phyloP scores from a whole-genome alignment of 768 basidiomycete species.

The Auriscalpium microsporum region DNA sequence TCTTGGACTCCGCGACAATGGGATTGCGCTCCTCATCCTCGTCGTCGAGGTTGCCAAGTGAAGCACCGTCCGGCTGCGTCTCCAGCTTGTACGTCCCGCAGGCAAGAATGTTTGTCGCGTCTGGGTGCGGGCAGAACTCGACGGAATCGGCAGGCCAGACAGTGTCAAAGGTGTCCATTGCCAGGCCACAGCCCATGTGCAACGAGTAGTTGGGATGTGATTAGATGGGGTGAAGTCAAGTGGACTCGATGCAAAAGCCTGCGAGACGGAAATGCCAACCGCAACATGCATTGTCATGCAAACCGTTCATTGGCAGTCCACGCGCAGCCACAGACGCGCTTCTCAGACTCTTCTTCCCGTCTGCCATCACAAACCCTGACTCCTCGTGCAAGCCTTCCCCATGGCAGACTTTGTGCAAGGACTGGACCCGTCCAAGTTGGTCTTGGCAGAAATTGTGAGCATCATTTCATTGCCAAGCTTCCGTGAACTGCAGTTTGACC shows the following conservation, averaged over 20 bases:
- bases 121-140: constrained; percentile 78
- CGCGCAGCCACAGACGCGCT: too few species aligned
- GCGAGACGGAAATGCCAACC: too few species aligned
- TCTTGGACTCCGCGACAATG: background rate
- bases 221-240: too few species aligned
- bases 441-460: constrained; percentile 51
- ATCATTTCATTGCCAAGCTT: background rate
- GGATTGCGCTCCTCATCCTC: constrained; percentile 3
- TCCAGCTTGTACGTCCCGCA: constrained; percentile 90
- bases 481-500: background rate
- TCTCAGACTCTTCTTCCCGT: too few species aligned
- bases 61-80: constrained; percentile 13
- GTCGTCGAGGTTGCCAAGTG: background rate
- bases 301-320: too few species aligned
- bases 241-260: too few species aligned
- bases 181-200: background rate
- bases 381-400: background rate
- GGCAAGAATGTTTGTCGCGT: constrained; percentile 55
- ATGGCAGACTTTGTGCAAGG: constrained; percentile 62
- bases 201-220: background rate
- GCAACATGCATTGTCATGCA: too few species aligned
- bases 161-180: constrained; percentile 43
- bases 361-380: background rate
- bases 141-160: constrained; percentile 81
- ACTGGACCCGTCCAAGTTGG: constrained; percentile 65